Evolutionary conservation across 345 rosid species (phyloP).

Genomic region (Theobroma cacao): DNA sequence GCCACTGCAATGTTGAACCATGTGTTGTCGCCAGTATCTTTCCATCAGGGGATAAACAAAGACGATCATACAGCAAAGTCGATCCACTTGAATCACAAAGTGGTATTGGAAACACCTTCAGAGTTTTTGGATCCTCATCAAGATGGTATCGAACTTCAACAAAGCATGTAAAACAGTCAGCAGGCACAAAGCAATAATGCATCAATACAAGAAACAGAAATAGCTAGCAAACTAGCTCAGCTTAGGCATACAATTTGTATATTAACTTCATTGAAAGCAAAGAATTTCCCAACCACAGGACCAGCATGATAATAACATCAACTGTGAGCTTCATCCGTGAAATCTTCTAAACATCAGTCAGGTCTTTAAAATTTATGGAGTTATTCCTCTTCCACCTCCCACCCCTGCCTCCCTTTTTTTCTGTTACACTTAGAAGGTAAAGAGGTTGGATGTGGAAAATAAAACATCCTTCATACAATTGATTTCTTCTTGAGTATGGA

Average conservation of each 20-base stretch:
- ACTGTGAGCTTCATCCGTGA: too few relatives aligned
- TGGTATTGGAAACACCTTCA: conserved; percentile 86
- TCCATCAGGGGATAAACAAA: conserved; percentile 86
- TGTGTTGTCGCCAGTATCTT: conserved; percentile 76
- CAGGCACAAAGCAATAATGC: neutral
- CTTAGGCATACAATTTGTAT: neutral
- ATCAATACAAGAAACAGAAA: neutral
- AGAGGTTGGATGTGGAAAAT: neutral
- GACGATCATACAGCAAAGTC: conserved; percentile 73
- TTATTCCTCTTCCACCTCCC: conserved; percentile 4
- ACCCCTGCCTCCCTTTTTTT: neutral
- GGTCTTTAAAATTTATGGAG: neutral
- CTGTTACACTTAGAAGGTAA: neutral
- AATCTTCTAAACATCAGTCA: neutral
- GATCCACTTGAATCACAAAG: conserved; percentile 62
- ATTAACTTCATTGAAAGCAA: neutral
- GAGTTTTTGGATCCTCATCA: conserved; percentile 95
- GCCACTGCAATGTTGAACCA: conserved; percentile 84
- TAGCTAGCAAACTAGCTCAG: neutral
- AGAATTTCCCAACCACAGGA: too few relatives aligned
- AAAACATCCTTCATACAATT: neutral
- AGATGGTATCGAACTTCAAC: conserved; percentile 84
- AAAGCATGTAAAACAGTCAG: conserved; percentile 20
- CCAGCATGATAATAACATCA: too few relatives aligned
- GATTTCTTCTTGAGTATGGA: neutral